A percentile compares a stretch with the other conserved stretches of the same genome.
phyloP scores from a whole-genome alignment of 1,284 basidiomycete genomes.

The Filobasidium uniguttulatum region DNA sequence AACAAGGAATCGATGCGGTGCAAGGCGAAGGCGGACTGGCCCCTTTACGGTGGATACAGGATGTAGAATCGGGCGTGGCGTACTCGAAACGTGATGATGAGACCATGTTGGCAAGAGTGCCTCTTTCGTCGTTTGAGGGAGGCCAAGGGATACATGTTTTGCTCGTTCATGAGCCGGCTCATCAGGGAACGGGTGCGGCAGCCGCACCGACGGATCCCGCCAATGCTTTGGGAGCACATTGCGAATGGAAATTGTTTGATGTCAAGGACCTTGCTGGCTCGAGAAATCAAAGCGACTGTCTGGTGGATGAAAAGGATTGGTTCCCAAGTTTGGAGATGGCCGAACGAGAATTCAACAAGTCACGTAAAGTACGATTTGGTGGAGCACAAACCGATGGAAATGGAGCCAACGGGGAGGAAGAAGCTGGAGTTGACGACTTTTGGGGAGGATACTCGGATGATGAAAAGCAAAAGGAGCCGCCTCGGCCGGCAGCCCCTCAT shows the following conservation, averaged over 20 bases:
- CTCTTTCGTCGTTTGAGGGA: no score
- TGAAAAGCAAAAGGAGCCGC: conserved; percentile 3
- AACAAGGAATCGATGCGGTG: not conserved
- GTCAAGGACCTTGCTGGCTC: conserved; percentile 3
- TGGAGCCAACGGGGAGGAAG: not conserved
- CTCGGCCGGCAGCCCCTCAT: not conserved
- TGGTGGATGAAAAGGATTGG: no score
- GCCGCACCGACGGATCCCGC: not conserved
- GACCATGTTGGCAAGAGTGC: not conserved
- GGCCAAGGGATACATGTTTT: not conserved
- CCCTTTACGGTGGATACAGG: no score
- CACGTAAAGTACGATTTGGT: not conserved
- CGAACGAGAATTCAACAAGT: no score
- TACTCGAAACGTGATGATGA: not conserved
- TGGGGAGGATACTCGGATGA: conserved; percentile 13
- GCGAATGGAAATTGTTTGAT: conserved; percentile 8
- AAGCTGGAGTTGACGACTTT: conserved; percentile 9
- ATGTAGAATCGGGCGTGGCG: no score
- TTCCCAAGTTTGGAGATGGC: no score
- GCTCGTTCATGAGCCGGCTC: not conserved
- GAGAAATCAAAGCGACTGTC: no score
- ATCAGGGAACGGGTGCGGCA: not conserved
- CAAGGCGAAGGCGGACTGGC: not conserved
- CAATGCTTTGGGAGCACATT: not conserved
- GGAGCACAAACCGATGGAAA: not conserved